Evolutionary conservation across 352 stramenopile species (phyloP), one percentile per base, ranked within the genome.

Genomic region (Pythium folliculosum): DNA sequence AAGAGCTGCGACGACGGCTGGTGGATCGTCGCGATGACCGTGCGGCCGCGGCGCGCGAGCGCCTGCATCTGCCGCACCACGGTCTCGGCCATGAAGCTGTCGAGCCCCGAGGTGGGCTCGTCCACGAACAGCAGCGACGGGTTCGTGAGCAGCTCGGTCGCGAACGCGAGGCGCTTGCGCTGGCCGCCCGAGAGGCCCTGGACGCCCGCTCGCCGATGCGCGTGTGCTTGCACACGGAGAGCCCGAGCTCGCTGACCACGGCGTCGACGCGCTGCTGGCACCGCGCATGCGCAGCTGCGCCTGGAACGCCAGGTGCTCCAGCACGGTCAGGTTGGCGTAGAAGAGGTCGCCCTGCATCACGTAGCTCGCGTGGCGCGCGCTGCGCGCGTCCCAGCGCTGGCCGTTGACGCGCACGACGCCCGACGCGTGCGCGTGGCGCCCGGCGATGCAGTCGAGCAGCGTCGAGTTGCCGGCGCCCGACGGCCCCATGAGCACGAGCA

Each of bases 311-410:
- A 98, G 73, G 63, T 97, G 92, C 72, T 98, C 94, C 12, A 60
- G 25, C 5, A 95, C 88, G 0, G 94, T 98, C 13, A 97, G 72
- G 65, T 92, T 95, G 25, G 75, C 67, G 63, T 96, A 84, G 47
- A 98, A 82, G n/a, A 97, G 76, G 72, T 98, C 91, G 65, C 98
- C 93, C 67, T 97, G 89, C 75, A 92, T 92, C 23, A 97, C 86
- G 63, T 96, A 97, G 52, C 76, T 86, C 16, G 76, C 47, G 17
- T 73, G 73, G 25, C 52, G 61, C 4, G 49, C 61, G 40, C 25
- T 40, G 19, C 27, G n/a, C 22, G 49, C 51, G 61, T 60, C 53
- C 43, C 51, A 68, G 22, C 38, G 52, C 27, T 72, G 54, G 27
- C 69, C 72, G 54, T 84, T 83, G 52, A 81, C 63, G 21, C 53